A percentile compares a stretch with the other conserved stretches of the same genome.
Evolutionary conservation across 2,329 filamentous ascomycete genomes (phyloP).

Genomic region (Amylocarpus encephaloides): DNA sequence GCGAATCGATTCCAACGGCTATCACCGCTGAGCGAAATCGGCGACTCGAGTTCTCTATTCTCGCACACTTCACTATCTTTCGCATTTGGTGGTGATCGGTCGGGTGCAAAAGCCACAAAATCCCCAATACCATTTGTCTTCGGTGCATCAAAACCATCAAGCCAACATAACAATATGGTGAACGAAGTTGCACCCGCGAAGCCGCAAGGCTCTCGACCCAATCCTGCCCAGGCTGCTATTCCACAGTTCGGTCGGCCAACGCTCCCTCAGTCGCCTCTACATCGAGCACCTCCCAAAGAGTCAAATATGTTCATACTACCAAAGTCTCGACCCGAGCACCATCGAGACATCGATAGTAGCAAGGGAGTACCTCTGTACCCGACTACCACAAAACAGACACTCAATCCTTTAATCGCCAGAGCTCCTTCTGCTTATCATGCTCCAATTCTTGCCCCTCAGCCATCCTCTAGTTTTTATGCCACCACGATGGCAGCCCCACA

Average conservation of each 20-base stretch:
- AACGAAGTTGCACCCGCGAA: slow-evolving; percentile 31
- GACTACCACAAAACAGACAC: slow-evolving; percentile 20
- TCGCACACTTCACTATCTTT: slow-evolving; percentile 17
- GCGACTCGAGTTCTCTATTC: slow-evolving; percentile 31
- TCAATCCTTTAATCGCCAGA: slow-evolving; percentile 25
- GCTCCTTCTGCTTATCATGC: slow-evolving; percentile 15
- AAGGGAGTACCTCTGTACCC: neutral
- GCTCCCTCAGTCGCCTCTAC: slow-evolving; percentile 28
- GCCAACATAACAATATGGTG: slow-evolving; percentile 25
- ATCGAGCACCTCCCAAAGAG: slow-evolving; percentile 21
- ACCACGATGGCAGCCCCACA: slow-evolving; percentile 25
- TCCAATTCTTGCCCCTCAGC: slow-evolving; percentile 22
- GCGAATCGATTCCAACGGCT: neutral
- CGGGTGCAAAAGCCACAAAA: slow-evolving; percentile 6
- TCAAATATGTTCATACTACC: slow-evolving; percentile 28
- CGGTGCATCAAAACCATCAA: slow-evolving; percentile 7
- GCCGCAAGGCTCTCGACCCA: neutral
- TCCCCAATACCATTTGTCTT: slow-evolving; percentile 21
- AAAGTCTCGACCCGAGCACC: slow-evolving; percentile 29
- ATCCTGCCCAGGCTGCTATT: slow-evolving; percentile 4
- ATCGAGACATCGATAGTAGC: slow-evolving; percentile 18
- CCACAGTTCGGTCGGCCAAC: slow-evolving; percentile 30
- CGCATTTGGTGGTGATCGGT: neutral
- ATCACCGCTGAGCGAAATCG: slow-evolving; percentile 23
- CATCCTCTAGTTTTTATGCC: slow-evolving; percentile 20